Evolutionary conservation across 805 yeast species (phyloP), one percentile per base, ranked within the genome.

Genomic region (Kodamaea jinghongensis): DNA sequence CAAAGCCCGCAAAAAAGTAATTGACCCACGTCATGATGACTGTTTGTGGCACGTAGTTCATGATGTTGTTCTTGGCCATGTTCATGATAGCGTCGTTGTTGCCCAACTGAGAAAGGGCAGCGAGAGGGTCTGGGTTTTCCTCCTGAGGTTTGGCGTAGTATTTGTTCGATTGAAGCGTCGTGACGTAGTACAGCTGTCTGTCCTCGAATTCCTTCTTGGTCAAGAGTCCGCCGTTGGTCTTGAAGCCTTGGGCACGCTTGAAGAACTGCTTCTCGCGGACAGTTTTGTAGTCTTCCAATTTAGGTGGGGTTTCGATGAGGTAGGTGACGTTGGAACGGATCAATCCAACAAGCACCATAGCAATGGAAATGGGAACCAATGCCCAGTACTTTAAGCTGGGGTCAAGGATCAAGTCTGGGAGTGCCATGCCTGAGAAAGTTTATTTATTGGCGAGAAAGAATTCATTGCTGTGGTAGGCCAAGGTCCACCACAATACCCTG

Each of bases 1-100:
- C 81, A 47, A 89, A 88, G 0, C 97, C 97, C 10, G 91, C 87
- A 61, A 88, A 93, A 65, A 91, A 90, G 54, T 81, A 86, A 55
- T 86, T 87, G 45, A 91, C 91, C 96, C 97, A 93, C 55, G 89
- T 88, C 96, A 93, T 90, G 48, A 90, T 84, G 28, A 90, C 60
- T 0, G 96, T 87, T 65, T 93, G 98, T 2, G 98, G 97, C 13
- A 89, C 76, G 57, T 82, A 86, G 61, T 80, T 86, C 55, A 90
- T 82, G 47, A 88, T 66, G 56, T 88, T 90, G 6, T 83, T 82
- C 56, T 88, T 88, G 43, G 89, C 76, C 82, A 86, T 81, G 34
- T 73, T 75, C 70, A 82, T 71, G 72, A 93, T 65, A 15, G 81
- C 78, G 41, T 89, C 96, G 45, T 82, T 73, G 17, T 83, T 71